These are phyloP conservation scores for Scleromitrula shiraiana DNA, from an alignment of 2,329 filamentous ascomycete genomes.

Conservation along the genomic window DNA sequence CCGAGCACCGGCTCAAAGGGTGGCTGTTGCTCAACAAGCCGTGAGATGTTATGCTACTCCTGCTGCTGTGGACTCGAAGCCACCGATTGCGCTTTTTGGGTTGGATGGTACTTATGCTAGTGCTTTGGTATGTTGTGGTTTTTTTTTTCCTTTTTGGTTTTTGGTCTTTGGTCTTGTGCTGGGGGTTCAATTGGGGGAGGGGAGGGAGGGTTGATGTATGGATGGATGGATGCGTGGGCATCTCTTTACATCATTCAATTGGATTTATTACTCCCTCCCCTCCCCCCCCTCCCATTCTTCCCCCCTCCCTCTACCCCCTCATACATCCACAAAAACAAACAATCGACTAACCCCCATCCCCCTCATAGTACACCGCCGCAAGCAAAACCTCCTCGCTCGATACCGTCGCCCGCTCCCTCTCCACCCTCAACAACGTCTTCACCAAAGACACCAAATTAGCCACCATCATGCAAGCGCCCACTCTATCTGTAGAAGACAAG, in stretches of 20 bases:
- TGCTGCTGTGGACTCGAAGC: conserved; percentile 57
- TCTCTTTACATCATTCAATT: too few relatives aligned
- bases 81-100: conserved; percentile 87
- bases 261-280: background rate
- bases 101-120: conserved; percentile 97
- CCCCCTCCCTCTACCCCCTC: background rate
- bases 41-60: conserved; percentile 69
- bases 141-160: too few relatives aligned
- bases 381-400: conserved; percentile 83
- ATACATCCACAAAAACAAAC: conserved; percentile 1
- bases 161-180: too few relatives aligned
- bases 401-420: conserved; percentile 71
- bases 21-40: conserved; percentile 38
- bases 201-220: background rate
- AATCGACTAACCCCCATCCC: conserved; percentile 6
- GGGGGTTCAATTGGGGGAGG: background rate
- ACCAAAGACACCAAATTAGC: conserved; percentile 77
- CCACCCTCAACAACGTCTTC: conserved; percentile 62
- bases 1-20: conserved; percentile 23
- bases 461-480: conserved; percentile 69
- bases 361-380: conserved; percentile 83
- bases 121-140: conserved; percentile 73
- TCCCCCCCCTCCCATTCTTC: background rate
- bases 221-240: too few relatives aligned
- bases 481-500: conserved; percentile 74